A percentile compares a stretch with the other conserved stretches of the same genome.
Conservation (phyloP, 2,329 filamentous ascomycete genomes). For the Cordyceps javanica region DNA sequence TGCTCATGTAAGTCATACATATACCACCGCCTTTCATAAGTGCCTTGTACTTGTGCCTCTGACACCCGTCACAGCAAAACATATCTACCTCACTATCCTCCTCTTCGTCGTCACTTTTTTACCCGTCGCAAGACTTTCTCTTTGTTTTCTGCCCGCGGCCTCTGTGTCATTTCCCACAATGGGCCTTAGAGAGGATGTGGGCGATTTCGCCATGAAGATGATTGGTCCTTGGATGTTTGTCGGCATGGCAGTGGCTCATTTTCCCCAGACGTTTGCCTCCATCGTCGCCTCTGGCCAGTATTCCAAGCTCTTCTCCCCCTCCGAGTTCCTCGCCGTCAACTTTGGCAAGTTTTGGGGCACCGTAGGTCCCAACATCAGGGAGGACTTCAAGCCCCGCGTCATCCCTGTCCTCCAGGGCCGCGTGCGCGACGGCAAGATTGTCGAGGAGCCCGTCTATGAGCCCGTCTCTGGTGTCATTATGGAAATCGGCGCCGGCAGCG, state of each 20-base stretch:
- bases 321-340: slow-evolving; percentile 43
- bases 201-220: slow-evolving; percentile 27
- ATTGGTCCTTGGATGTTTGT: slow-evolving; percentile 50
- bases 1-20: not conserved
- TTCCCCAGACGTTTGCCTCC: slow-evolving; percentile 43
- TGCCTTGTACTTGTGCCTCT: not conserved
- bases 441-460: slow-evolving; percentile 26
- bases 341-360: slow-evolving; percentile 57
- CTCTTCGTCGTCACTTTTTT: not conserved
- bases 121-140: too few species aligned
- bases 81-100: not conserved
- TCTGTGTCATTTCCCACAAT: not conserved
- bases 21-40: not conserved
- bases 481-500: slow-evolving; percentile 57
- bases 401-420: slow-evolving; percentile 50
- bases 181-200: not conserved
- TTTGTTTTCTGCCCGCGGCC: not conserved
- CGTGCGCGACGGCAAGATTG: slow-evolving; percentile 30
- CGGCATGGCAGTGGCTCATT: slow-evolving; percentile 37
- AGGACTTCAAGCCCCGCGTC: slow-evolving; percentile 36
- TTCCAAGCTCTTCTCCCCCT: slow-evolving; percentile 33
- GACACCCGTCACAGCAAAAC: not conserved
- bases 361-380: slow-evolving; percentile 45
- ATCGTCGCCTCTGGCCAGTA: slow-evolving; percentile 32
- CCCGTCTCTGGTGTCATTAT: slow-evolving; percentile 47